Conservation (phyloP, 2,329 filamentous ascomycete species). For the Colletotrichum viniferum region DNA sequence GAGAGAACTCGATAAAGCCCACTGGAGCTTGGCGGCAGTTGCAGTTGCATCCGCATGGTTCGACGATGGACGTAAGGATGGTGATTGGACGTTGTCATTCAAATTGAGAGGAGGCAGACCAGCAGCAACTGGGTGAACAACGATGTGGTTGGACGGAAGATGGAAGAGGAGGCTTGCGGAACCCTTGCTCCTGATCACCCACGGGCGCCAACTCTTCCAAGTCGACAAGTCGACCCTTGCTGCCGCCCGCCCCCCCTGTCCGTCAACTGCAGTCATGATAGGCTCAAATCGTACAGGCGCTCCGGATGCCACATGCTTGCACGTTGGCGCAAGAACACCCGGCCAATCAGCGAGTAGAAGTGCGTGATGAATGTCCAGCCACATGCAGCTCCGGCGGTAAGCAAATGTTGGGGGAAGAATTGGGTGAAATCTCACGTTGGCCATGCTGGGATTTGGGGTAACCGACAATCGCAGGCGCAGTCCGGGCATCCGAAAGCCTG, state of each 20-base stretch:
- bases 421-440: conserved; percentile 18
- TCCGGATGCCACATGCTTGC: conserved; percentile 22
- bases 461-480: not conserved
- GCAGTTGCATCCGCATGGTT: conserved; percentile 29
- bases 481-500: not conserved
- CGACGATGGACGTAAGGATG: conserved; percentile 17
- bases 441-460: not conserved
- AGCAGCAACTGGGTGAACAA: conserved; percentile 32
- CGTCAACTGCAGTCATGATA: conserved; percentile 32
- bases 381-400: conserved; percentile 52
- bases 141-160: conserved; percentile 25
- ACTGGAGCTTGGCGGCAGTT: conserved; percentile 28
- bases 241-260: conserved; percentile 23
- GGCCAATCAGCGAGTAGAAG: conserved; percentile 41
- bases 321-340: conserved; percentile 26
- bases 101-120: conserved; percentile 9
- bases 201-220: conserved; percentile 12
- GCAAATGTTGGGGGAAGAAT: conserved; percentile 14
- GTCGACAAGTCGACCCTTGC: conserved; percentile 31
- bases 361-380: conserved; percentile 44
- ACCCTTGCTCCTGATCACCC: conserved; percentile 14
- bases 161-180: conserved; percentile 1
- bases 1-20: conserved; percentile 6
- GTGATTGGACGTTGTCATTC: conserved; percentile 17
- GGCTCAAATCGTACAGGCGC: conserved; percentile 12